Evolutionary conservation across 1,284 basidiomycete species (phyloP).

Genomic region (Jaminaea rosea): DNA sequence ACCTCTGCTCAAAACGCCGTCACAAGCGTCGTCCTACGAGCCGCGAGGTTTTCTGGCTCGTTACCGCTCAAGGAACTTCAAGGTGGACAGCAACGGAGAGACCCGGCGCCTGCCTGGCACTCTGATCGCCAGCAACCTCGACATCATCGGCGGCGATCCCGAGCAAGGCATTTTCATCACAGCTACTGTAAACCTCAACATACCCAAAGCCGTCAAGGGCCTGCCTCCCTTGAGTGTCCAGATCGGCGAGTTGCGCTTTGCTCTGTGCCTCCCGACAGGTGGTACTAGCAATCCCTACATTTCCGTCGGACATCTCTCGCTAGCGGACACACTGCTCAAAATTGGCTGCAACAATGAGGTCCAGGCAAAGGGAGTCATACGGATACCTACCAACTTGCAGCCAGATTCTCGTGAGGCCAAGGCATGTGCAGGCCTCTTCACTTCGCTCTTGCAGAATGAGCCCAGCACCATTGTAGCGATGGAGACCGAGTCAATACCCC

Average conservation of each 20-base stretch:
- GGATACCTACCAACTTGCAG: constrained; percentile 5
- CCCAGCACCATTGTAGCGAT: constrained; percentile 5
- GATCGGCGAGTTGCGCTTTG: constrained; percentile 7
- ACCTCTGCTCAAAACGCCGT: neutral
- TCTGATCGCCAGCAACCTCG: constrained; percentile 11
- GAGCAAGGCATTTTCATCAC: constrained; percentile 17
- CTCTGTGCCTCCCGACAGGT: neutral
- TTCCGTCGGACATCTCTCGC: neutral
- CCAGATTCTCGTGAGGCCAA: neutral
- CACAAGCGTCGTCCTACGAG: neutral
- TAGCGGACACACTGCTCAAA: constrained; percentile 5
- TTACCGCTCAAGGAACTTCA: neutral
- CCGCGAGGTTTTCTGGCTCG: neutral
- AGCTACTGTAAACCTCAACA: constrained; percentile 14
- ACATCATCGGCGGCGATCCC: constrained; percentile 20
- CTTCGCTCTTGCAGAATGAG: constrained; percentile 24
- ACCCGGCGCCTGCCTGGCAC: neutral
- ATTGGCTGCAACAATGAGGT: constrained; percentile 3
- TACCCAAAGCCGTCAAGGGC: constrained; percentile 13
- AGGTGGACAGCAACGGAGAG: neutral
- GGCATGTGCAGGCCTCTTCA: constrained; percentile 10
- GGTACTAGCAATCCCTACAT: neutral
- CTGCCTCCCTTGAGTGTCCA: constrained; percentile 4
- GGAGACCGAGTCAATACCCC: constrained; percentile 7
- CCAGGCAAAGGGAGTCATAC: constrained; percentile 4